Evolutionary conservation across 139 green algal species (phyloP).

Genomic region (Nannochloris sp.): DNA sequence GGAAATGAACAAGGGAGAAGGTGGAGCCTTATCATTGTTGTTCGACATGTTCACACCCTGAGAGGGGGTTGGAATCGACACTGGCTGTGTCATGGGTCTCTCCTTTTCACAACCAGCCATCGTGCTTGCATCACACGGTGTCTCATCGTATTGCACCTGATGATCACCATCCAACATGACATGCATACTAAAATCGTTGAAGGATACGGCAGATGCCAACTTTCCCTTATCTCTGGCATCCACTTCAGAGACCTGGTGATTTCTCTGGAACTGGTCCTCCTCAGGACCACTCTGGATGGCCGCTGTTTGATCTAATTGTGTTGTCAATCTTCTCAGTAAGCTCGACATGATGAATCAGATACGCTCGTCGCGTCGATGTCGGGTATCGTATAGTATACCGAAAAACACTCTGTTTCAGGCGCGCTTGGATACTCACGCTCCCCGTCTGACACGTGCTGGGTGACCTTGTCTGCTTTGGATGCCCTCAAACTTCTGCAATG

Average conservation of each 20-base stretch:
- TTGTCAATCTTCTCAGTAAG: neutral
- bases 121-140: neutral
- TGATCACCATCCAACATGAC: slow-evolving; percentile 1
- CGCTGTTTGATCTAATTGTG: neutral
- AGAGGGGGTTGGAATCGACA: too few relatives aligned
- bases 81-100: neutral
- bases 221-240: too few relatives aligned
- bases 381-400: too few relatives aligned
- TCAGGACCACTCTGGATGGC: too few relatives aligned
- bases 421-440: too few relatives aligned
- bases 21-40: neutral
- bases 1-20: neutral
- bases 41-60: neutral
- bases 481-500: too few relatives aligned
- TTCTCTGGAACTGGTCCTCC: too few relatives aligned
- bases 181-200: slow-evolving; percentile 22
- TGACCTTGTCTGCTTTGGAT: too few relatives aligned
- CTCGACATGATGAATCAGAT: neutral
- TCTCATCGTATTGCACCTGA: neutral
- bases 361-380: too few relatives aligned
- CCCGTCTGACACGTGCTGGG: too few relatives aligned
- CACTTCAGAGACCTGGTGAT: too few relatives aligned
- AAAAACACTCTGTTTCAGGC: too few relatives aligned
- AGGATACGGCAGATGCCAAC: slow-evolving; percentile 3
- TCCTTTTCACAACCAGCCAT: neutral